Evolutionary conservation across 31 red algal species (phyloP), one percentile per base, ranked within the genome.

Genomic region (Asparagopsis taxiformis): DNA sequence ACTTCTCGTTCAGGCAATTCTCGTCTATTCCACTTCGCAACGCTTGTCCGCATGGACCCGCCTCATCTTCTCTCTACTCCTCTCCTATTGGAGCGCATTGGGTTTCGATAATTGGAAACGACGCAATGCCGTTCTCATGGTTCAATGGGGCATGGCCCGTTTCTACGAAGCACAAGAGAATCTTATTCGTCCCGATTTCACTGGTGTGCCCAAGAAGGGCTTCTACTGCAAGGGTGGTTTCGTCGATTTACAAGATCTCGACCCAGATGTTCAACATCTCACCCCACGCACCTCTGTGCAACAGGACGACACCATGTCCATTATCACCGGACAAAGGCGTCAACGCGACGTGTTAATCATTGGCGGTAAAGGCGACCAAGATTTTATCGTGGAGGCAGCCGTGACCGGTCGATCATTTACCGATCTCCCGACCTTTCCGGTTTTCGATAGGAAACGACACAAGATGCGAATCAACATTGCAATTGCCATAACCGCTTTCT

Each of bases 81-180:
- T 87, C 0, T 73, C 52, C 15, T 68, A 65, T 34, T 87, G 82
- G 82, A 61, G 48, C 26, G 67, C 69, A 8, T 68, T 59, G 36
- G 56, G 71, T 33, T 31, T 76, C 3, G 82, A 87, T 32, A 30
- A 56, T 55, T 87, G 82, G 82, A 87, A 87, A 62, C 69, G 82
- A 24, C 56, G 82, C 22, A 74, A 68, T 20, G 71, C 72, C 38
- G 58, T 72, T 16, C 70, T 87, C 2, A 72, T 59, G 50, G 60
- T 70, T 51, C 46, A 68, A 49, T 87, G 82, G 82, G 82, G 82
- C 55, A 51, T 77, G 30, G 60, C 61, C 8, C 20, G 55, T 31
- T 72, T 67, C 31, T 21, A 77, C 17, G 71, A 55, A 20, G 70
- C 39, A 21, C 31, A 21, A 26, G 60, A 67, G 19, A 75, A 77